phyloP scores from a whole-genome alignment of 768 basidiomycete species.

The Clathrus columnatus region DNA sequence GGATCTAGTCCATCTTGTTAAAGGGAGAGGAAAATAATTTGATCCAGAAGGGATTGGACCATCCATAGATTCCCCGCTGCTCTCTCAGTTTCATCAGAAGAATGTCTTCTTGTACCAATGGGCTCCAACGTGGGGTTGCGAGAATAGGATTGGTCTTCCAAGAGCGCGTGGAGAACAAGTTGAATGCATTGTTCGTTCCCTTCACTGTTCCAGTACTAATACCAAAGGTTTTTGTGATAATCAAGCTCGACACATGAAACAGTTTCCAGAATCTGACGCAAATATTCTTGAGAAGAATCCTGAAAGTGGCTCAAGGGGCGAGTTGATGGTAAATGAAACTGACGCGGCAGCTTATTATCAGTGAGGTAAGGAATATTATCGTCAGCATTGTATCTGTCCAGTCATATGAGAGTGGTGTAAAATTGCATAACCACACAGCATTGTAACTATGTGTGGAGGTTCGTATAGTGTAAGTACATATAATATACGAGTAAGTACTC shows the following conservation, averaged over 20 bases:
- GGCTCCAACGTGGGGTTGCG: conserved; percentile 24
- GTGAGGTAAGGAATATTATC: neutral
- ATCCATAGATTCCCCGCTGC: conserved; percentile 25
- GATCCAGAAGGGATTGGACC: conserved; percentile 35
- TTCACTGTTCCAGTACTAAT: conserved; percentile 30
- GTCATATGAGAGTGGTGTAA: no score
- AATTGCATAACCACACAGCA: no score
- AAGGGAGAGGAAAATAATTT: conserved; percentile 45
- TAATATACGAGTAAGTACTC: no score
- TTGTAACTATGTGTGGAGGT: no score
- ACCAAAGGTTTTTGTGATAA: conserved; percentile 42
- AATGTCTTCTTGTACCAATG: conserved; percentile 33
- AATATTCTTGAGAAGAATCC: conserved; percentile 17
- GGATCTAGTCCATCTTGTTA: conserved; percentile 50
- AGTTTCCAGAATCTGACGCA: conserved; percentile 55
- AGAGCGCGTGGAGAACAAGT: conserved; percentile 47
- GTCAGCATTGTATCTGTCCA: no score
- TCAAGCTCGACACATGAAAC: conserved; percentile 60
- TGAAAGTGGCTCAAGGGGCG: neutral
- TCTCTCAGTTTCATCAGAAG: conserved; percentile 10
- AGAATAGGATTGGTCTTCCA: conserved; percentile 57
- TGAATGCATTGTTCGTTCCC: conserved; percentile 35
- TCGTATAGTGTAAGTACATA: no score
- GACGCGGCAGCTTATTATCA: neutral
- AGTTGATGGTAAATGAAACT: neutral